Percentiles rank a stretch among this genome's conserved stretches.
These are phyloP conservation scores for Colletotrichum agaves DNA, from an alignment of 2,329 filamentous ascomycete genomes.

Conservation along the genomic window DNA sequence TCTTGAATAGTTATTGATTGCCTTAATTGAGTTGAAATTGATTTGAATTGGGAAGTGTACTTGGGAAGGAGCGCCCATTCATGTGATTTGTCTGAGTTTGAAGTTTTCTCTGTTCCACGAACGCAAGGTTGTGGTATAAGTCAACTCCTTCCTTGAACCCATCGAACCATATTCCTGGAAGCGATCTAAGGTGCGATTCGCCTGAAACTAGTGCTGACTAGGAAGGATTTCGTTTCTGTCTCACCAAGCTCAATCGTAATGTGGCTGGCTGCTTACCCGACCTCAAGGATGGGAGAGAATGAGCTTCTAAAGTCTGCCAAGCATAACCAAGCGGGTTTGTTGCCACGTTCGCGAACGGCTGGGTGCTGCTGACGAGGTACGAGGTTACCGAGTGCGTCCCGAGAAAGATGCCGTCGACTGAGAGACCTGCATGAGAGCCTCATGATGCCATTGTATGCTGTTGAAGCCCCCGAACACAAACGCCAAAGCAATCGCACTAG, in stretches of 20 bases:
- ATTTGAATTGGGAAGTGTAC: not conserved
- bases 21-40: too few species aligned
- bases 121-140: conserved; percentile 9
- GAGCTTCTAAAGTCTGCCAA: not conserved
- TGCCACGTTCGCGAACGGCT: conserved; percentile 1
- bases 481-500: not conserved
- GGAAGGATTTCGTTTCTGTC: not conserved
- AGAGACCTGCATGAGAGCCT: not conserved
- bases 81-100: not conserved
- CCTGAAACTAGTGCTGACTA: not conserved
- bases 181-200: not conserved
- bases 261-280: not conserved
- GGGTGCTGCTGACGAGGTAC: conserved; percentile 6
- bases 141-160: not conserved
- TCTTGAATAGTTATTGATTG: too few species aligned
- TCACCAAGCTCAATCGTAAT: not conserved
- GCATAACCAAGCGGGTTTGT: not conserved
- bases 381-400: conserved; percentile 1
- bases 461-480: not conserved
- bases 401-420: not conserved
- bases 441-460: not conserved
- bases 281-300: not conserved
- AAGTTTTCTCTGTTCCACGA: not conserved
- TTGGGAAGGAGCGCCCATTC: not conserved
- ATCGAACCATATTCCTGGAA: not conserved